These are phyloP conservation scores for Tieghemostelium lacteum DNA, from an alignment of 78 protist species.

Conservation along the genomic window DNA sequence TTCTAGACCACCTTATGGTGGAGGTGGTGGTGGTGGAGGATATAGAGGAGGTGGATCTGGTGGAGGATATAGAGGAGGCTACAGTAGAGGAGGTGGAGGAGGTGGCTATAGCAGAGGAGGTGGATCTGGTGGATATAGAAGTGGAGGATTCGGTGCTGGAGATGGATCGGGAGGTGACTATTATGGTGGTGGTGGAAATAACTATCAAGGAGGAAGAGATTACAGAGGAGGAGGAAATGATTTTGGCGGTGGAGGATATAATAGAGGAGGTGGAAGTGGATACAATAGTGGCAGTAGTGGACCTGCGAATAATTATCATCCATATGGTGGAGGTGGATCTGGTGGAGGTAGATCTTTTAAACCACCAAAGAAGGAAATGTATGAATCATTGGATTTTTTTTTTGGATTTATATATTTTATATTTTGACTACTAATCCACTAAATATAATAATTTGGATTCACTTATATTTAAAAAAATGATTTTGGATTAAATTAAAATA, in stretches of 20 bases:
- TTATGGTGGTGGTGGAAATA: background rate
- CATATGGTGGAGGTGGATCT: slow-evolving; percentile 5
- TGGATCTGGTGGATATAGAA: background rate
- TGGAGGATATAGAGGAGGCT: background rate
- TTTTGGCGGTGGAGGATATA: background rate
- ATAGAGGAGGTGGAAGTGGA: slow-evolving; percentile 7
- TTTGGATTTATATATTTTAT: background rate
- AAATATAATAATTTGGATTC: slow-evolving; percentile 15
- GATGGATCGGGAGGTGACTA: background rate
- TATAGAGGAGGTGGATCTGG: background rate
- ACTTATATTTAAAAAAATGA: no score
- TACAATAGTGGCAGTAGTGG: slow-evolving; percentile 1
- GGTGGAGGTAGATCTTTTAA: background rate
- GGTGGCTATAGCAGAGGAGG: background rate
- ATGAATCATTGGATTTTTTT: slow-evolving; percentile 5
- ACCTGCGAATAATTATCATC: background rate
- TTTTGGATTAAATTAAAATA: no score
- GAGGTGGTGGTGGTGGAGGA: background rate
- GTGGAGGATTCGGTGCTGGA: background rate
- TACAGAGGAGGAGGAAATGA: background rate
- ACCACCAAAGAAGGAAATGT: background rate
- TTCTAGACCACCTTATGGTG: background rate
- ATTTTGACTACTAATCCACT: background rate
- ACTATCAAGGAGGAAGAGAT: background rate
- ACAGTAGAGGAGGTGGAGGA: background rate